These are phyloP conservation scores for Fusarium piperis DNA, from an alignment of 2,329 filamentous ascomycete species.

Conservation along the genomic window DNA sequence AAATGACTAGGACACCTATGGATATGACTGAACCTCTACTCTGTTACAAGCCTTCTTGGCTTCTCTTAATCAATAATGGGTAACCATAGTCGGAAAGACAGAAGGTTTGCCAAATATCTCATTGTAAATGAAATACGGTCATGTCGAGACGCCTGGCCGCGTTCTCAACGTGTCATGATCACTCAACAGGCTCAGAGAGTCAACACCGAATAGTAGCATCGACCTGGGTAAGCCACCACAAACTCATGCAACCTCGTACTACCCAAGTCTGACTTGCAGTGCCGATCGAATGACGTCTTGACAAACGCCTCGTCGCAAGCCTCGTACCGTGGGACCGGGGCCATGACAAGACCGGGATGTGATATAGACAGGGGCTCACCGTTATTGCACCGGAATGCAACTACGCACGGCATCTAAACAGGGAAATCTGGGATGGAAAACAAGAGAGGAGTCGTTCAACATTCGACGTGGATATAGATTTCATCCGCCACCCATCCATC, in stretches of 20 bases:
- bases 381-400: not conserved
- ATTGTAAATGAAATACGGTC: not conserved
- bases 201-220: not conserved
- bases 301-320: not conserved
- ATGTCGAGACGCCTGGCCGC: not conserved
- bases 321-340: not conserved
- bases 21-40: not conserved
- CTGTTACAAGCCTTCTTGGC: not conserved
- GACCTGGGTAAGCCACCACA: not conserved
- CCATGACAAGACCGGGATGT: not conserved
- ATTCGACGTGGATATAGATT: not conserved
- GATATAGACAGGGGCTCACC: not conserved
- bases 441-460: not conserved
- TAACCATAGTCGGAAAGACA: not conserved
- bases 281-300: conserved; percentile 1
- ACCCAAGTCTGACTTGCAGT: not conserved
- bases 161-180: not conserved
- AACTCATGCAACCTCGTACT: not conserved
- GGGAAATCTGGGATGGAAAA: not conserved
- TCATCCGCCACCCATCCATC: not conserved
- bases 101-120: not conserved
- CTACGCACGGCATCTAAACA: not conserved
- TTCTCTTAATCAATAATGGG: not conserved
- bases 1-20: not conserved
- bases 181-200: not conserved